phyloP scores from a whole-genome alignment of 257 asterid genomes.

The Gentiana dahurica region DNA sequence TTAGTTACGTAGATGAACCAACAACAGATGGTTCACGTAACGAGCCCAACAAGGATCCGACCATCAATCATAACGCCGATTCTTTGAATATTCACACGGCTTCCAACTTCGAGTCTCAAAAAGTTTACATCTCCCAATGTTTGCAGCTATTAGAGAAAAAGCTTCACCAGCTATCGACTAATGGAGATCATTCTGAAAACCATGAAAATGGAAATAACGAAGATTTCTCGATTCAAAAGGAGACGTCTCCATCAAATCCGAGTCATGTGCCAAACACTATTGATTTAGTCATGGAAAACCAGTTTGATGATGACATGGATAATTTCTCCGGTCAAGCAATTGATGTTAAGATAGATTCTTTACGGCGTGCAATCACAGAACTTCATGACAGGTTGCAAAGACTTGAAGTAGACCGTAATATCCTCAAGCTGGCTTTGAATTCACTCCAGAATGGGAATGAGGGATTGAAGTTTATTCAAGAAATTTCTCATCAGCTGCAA shows the following conservation, averaged over 20 bases:
- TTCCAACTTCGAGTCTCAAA: slow-evolving; percentile 39
- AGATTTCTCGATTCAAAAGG: slow-evolving; percentile 8
- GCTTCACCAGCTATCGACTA: slow-evolving; percentile 28
- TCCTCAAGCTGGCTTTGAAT: slow-evolving; percentile 33
- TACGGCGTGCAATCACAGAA: slow-evolving; percentile 27
- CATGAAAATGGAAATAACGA: slow-evolving; percentile 15
- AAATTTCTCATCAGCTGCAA: slow-evolving; percentile 40
- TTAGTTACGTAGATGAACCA: slow-evolving; percentile 22
- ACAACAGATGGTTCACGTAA: slow-evolving; percentile 13
- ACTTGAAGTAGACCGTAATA: slow-evolving; percentile 36
- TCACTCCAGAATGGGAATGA: slow-evolving; percentile 34
- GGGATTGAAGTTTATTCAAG: slow-evolving; percentile 36
- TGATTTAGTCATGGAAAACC: slow-evolving; percentile 14
- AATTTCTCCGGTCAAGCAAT: slow-evolving; percentile 12
- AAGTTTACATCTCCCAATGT: slow-evolving; percentile 22
- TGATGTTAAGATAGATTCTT: slow-evolving; percentile 14
- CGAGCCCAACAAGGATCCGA: slow-evolving; percentile 13
- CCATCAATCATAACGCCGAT: slow-evolving; percentile 14
- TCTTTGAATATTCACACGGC: slow-evolving; percentile 13
- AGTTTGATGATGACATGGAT: slow-evolving; percentile 6
- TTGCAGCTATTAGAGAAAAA: slow-evolving; percentile 37
- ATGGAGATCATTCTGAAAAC: slow-evolving; percentile 18
- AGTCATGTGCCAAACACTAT: slow-evolving; percentile 11
- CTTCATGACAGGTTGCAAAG: slow-evolving; percentile 37
- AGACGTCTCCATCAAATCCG: slow-evolving; percentile 12